Percentiles rank a stretch among this genome's conserved stretches.
These are phyloP conservation scores for Huiozyma sinensis DNA, from an alignment of 805 yeast species.

Conservation along the genomic window DNA sequence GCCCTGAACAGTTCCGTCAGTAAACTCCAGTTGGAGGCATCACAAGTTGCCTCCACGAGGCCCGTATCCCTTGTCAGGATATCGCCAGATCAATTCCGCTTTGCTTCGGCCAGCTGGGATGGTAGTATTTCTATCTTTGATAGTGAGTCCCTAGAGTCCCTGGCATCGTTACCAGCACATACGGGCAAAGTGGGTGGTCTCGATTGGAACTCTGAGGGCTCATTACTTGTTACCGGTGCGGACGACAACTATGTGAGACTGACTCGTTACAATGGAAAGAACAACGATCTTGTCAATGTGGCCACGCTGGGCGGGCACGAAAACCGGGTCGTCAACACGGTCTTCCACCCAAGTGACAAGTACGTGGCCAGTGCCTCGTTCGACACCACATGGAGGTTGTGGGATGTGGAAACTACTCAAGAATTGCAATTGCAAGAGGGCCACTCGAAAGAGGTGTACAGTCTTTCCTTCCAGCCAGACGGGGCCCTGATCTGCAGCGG, in stretches of 20 bases:
- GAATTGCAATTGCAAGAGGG: constrained; percentile 73
- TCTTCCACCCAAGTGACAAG: constrained; percentile 54
- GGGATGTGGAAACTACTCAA: constrained; percentile 51
- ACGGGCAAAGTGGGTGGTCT: constrained; percentile 61
- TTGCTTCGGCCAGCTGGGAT: constrained; percentile 78
- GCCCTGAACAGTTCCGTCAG: constrained; percentile 26
- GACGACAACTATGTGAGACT: constrained; percentile 34
- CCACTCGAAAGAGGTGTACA: constrained; percentile 62
- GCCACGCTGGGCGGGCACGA: constrained; percentile 34
- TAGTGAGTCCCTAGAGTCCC: constrained; percentile 28
- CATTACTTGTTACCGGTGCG: constrained; percentile 34
- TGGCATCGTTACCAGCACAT: constrained; percentile 19
- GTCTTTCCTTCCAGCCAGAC: constrained; percentile 56
- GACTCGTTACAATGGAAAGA: constrained; percentile 22
- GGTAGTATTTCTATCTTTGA: constrained; percentile 53
- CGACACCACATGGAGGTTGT: constrained; percentile 80
- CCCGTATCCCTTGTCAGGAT: constrained; percentile 53
- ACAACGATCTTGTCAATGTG: constrained; percentile 10
- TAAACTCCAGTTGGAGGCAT: constrained; percentile 41
- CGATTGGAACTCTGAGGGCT: constrained; percentile 43
- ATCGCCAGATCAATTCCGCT: constrained; percentile 19
- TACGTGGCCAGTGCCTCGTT: constrained; percentile 62
- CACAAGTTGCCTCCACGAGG: constrained; percentile 61
- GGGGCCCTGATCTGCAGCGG: constrained; percentile 70
- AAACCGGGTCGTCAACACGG: constrained; percentile 48